Evolutionary conservation across 2,329 filamentous ascomycete genomes (phyloP).

Genomic region (Ceratocystiopsis sp.): DNA sequence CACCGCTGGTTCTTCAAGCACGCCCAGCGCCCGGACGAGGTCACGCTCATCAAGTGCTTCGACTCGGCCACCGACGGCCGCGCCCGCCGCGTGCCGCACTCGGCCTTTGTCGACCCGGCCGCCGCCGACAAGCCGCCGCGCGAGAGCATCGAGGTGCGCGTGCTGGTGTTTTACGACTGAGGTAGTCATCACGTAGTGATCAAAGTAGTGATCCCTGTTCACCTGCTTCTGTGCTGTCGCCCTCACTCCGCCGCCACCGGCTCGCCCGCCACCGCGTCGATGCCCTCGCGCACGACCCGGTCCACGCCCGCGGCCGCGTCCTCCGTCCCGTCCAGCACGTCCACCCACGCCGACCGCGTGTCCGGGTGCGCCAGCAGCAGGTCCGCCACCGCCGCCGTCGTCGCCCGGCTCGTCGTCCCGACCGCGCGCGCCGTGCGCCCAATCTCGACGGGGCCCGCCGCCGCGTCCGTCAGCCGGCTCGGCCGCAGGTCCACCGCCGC

Average conservation of each 20-base stretch:
- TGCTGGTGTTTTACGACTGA: slow-evolving; percentile 48
- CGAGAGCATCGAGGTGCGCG: slow-evolving; percentile 81
- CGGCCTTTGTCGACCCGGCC: slow-evolving; percentile 64
- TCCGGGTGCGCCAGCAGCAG: slow-evolving; percentile 33
- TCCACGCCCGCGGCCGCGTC: slow-evolving; percentile 29
- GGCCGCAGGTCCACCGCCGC: slow-evolving; percentile 37
- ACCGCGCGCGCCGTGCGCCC: slow-evolving; percentile 24
- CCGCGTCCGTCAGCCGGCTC: slow-evolving; percentile 28
- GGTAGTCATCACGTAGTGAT: no score
- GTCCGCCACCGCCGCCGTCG: slow-evolving; percentile 42
- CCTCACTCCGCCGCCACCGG: slow-evolving; percentile 7
- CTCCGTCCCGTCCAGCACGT: slow-evolving; percentile 36
- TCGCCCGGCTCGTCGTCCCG: slow-evolving; percentile 33
- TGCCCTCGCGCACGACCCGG: slow-evolving; percentile 28
- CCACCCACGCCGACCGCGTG: slow-evolving; percentile 32
- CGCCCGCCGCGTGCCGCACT: slow-evolving; percentile 48
- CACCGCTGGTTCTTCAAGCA: slow-evolving; percentile 71
- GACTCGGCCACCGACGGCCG: slow-evolving; percentile 37
- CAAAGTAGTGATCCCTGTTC: no score
- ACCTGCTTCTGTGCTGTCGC: no score
- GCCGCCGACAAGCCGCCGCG: slow-evolving; percentile 50
- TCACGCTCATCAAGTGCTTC: slow-evolving; percentile 63
- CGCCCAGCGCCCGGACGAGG: slow-evolving; percentile 57
- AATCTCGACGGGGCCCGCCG: slow-evolving; percentile 28
- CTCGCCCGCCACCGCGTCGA: slow-evolving; percentile 38